These are phyloP conservation scores for Mucor racemosus DNA, from an alignment of 371 early-diverging fungal genomes.

Conservation along the genomic window DNA sequence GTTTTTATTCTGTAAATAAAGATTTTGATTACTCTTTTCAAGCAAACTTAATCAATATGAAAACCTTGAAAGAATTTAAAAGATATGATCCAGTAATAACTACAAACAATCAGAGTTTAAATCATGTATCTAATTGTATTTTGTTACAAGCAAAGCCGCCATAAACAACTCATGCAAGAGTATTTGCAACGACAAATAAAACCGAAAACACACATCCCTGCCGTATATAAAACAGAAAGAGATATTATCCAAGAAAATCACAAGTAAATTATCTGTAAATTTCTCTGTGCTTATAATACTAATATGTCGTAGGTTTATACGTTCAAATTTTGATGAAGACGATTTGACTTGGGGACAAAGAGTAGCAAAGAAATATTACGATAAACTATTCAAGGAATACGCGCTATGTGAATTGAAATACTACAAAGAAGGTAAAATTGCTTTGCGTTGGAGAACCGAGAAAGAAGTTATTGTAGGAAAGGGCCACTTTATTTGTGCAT, in stretches of 20 bases:
- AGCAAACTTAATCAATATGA: background rate
- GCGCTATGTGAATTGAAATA: constrained; percentile 77
- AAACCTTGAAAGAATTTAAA: background rate
- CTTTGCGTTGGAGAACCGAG: constrained; percentile 84
- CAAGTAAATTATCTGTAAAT: constrained; percentile 14
- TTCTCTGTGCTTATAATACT: background rate
- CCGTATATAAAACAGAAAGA: constrained; percentile 65
- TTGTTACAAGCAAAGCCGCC: background rate
- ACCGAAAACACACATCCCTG: constrained; percentile 3
- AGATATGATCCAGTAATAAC: constrained; percentile 1
- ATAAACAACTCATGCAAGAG: constrained; percentile 8
- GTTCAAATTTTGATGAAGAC: constrained; percentile 42
- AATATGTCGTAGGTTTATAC: constrained; percentile 27
- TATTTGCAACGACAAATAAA: constrained; percentile 1
- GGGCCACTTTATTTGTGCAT: constrained; percentile 78
- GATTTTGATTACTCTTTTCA: too few relatives aligned
- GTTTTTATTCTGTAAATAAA: too few relatives aligned
- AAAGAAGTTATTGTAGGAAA: constrained; percentile 79
- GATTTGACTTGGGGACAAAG: constrained; percentile 75
- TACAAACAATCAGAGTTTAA: background rate
- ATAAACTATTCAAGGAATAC: constrained; percentile 85
- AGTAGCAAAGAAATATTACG: constrained; percentile 86
- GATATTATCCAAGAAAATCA: constrained; percentile 53
- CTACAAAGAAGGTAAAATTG: constrained; percentile 80
- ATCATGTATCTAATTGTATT: background rate